Evolutionary conservation across 2,329 filamentous ascomycete genomes (phyloP).

Genomic region (Colletotrichum orbiculare): DNA sequence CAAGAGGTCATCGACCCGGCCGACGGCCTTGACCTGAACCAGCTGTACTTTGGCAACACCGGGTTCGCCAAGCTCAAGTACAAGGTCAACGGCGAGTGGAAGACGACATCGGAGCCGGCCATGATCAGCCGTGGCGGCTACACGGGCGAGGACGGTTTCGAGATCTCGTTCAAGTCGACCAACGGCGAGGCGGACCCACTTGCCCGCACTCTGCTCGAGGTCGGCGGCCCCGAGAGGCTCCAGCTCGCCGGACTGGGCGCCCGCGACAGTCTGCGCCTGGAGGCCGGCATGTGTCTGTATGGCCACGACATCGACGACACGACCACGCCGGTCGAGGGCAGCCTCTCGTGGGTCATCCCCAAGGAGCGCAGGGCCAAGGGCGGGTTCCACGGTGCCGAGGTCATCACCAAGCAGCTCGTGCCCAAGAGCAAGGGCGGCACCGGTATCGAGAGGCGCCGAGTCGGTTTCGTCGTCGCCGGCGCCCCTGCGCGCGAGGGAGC

Average conservation of each 20-base stretch:
- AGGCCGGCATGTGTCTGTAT: constrained; percentile 99
- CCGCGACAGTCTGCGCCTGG: constrained; percentile 89
- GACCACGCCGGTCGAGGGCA: constrained; percentile 69
- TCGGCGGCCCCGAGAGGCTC: constrained; percentile 72
- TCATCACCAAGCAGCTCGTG: constrained; percentile 81
- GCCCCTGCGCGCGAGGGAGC: constrained; percentile 92
- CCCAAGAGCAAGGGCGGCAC: constrained; percentile 77
- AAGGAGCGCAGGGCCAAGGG: constrained; percentile 75
- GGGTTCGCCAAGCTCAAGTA: constrained; percentile 74
- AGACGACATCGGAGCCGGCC: constrained; percentile 58
- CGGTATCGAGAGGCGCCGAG: constrained; percentile 77
- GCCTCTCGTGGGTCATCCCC: constrained; percentile 81
- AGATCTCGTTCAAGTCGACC: constrained; percentile 76
- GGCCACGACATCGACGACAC: constrained; percentile 93
- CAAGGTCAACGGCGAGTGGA: constrained; percentile 57
- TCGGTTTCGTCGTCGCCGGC: constrained; percentile 86
- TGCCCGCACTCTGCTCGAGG: constrained; percentile 66
- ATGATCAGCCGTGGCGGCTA: constrained; percentile 91
- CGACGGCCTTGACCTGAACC: constrained; percentile 65
- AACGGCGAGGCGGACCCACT: constrained; percentile 59
- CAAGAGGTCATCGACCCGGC: constrained; percentile 68
- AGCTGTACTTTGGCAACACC: constrained; percentile 85
- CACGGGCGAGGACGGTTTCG: constrained; percentile 98
- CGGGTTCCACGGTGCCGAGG: constrained; percentile 86
- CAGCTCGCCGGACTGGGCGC: constrained; percentile 90